Base-by-base conservation (phyloP, 176 grass and related monocot genomes). In the Aegilops sharonensis region DNA sequence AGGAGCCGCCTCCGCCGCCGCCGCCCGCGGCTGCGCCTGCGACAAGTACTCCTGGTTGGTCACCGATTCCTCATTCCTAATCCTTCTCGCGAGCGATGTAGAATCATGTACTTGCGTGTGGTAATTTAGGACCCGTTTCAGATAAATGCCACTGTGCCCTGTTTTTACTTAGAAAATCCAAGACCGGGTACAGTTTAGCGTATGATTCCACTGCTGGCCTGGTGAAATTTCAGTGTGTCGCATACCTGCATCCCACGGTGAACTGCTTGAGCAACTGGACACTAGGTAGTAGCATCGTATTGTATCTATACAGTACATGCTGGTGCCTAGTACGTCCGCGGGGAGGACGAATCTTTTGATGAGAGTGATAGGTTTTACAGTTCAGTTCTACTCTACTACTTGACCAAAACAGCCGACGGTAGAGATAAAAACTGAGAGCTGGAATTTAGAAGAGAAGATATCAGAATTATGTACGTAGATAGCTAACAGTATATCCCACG, bases 31-130 rank as follows among this genome's bases (percentile, higher is more conserved):
- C 39, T 30, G 78, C 52, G 15, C 59, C 48, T 63, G 69, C 37
- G 25, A 5, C 39, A 15, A 10, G 17, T 11, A 36, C 77, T 39
- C 48, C 81, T 61, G 85, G 89, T 91, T 23, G 29, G 81, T 70
- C 43, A 57, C 17, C 18, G 14, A 36, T 79, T 79, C 32, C 36
- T 67, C 25, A 9, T 67, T 54, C 29, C 40, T 47, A 31, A 11
- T 56, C 35, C 83, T 64, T 42, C 23, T 4, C 18, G 50, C 7
- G 50, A 37, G 50, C 3, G 50, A 64, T 63, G 35, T 63, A 52
- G 14, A 60, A 82, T 63, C 8, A 62, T 61, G 6, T 43, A 43
- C 40, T 43, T 3, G 42, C 42, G 42, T 47, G 43, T 47, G 43
- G 43, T 47, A 47, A 12, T 47, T 47, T 47, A 47, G 43, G 43